Percentiles rank a stretch among this genome's conserved stretches.
These are phyloP conservation scores for Penicillium robsamsonii DNA, from an alignment of 495 filamentous ascomycete genomes.

Conservation along the genomic window DNA sequence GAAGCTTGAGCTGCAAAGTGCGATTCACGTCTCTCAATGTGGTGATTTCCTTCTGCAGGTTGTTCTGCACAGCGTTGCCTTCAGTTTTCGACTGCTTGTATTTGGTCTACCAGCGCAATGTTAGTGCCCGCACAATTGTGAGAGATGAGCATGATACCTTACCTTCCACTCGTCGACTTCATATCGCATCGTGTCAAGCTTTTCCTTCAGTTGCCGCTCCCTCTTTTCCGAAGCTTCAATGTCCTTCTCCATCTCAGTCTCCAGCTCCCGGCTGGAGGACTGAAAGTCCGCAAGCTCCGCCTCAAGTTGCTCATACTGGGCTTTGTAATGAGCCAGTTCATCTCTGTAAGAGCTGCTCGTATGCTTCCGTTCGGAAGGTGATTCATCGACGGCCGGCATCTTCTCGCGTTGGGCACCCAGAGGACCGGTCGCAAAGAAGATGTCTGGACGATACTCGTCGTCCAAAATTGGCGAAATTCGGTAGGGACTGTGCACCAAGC, in stretches of 20 bases:
- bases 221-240: constrained; percentile 92
- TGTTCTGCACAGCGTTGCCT: constrained; percentile 75
- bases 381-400: constrained; percentile 60
- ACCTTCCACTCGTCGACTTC: constrained; percentile 99
- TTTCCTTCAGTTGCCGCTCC: constrained; percentile 80
- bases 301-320: constrained; percentile 91
- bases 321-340: constrained; percentile 87
- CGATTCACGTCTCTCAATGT: constrained; percentile 79
- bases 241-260: constrained; percentile 94
- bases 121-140: not conserved
- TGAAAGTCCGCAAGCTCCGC: constrained; percentile 93
- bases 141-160: constrained; percentile 23
- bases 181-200: constrained; percentile 76
- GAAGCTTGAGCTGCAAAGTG: constrained; percentile 73
- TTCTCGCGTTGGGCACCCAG: constrained; percentile 36
- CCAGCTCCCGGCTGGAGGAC: constrained; percentile 86
- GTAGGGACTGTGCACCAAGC: constrained; percentile 6
- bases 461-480: constrained; percentile 16
- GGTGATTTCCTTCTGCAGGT: constrained; percentile 94
- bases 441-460: constrained; percentile 20
- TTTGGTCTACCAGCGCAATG: constrained; percentile 63
- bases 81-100: constrained; percentile 93
- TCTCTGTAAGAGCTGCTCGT: constrained; percentile 60
- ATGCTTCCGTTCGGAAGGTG: constrained; percentile 60
- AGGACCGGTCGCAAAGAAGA: constrained; percentile 27